phyloP scores from a whole-genome alignment of 345 rosid genomes.

The Psidium guajava region DNA sequence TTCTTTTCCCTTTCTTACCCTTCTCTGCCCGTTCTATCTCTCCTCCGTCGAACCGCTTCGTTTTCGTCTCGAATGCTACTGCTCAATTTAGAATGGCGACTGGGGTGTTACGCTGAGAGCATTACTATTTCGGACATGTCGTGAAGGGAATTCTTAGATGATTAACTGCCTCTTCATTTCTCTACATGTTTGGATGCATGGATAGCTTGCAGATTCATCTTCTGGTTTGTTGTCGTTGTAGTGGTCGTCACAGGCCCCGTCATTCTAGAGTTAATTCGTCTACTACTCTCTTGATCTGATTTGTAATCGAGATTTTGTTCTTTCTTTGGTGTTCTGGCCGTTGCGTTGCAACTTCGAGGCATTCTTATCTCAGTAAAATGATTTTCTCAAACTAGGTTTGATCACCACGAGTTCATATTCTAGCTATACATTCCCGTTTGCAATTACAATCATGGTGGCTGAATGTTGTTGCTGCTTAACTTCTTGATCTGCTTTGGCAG shows the following conservation, averaged over 20 bases:
- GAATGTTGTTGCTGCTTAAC: not conserved
- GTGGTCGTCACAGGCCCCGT: not conserved
- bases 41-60: not conserved
- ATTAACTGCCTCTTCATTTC: not conserved
- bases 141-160: not conserved
- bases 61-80: not conserved
- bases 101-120: not conserved
- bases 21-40: not conserved
- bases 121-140: not conserved
- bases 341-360: not conserved
- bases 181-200: not conserved
- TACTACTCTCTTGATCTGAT: not conserved
- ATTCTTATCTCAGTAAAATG: not conserved
- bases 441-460: not conserved
- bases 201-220: not conserved
- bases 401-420: not conserved
- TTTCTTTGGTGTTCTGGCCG: not conserved
- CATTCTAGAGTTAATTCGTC: not conserved
- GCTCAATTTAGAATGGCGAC: not conserved
- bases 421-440: not conserved
- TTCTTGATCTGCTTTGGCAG: constrained; percentile 31
- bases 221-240: not conserved
- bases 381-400: not conserved
- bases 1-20: not conserved
- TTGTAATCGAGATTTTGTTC: not conserved